Base-by-base conservation (phyloP, 2,329 filamentous ascomycete genomes). In the Diaporthe capsici region DNA sequence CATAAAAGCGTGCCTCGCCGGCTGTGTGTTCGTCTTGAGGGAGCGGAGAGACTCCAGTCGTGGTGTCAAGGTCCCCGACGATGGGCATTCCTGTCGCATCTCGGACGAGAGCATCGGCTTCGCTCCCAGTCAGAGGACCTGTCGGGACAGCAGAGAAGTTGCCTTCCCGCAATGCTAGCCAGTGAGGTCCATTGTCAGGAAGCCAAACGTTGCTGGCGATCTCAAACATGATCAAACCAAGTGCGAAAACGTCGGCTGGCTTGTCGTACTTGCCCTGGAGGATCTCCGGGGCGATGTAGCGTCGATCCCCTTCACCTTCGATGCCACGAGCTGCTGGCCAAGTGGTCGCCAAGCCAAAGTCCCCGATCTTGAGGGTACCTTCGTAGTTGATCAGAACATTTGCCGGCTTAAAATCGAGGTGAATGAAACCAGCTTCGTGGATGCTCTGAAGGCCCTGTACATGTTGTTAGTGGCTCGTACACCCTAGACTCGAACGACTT, bases 261-360 rank as follows among this genome's bases (percentile, higher is more conserved):
- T 96, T 97, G 85, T 98, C 95, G 79, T 94, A 97, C 78, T 92
- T 91, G 57, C 96, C 96, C 81, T 92, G 91, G 28, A 99, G 91
- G 77, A 98, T 95, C 84, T 99, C 97, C 0, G 96, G 96, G 1
- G 94, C 96, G 82, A 99, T 96, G 83, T 99, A 99, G 82, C 98
- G 95, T 68, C 97, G 94, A 82, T 99, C 97, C 44, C 97, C 97
- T 86, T 99, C 97, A 57, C 94, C 94, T 79, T 98, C 95, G 76
- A 97, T 93, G 73, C 92, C 91, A 73, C 91, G 88, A 63, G 92
- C 90, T 22, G 93, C 94, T 20, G 95, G 94, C 92, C 94, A 96
- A 15, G 88, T 84, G 55, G 94, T 92, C 37, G 97, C 96, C 86
- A 97, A 88, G 55, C 94, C 94, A 83, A 97, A 97, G 83, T 97